Evolutionary conservation across 108 stramenopile species (phyloP).

Genomic region (Fistulifera solaris): DNA sequence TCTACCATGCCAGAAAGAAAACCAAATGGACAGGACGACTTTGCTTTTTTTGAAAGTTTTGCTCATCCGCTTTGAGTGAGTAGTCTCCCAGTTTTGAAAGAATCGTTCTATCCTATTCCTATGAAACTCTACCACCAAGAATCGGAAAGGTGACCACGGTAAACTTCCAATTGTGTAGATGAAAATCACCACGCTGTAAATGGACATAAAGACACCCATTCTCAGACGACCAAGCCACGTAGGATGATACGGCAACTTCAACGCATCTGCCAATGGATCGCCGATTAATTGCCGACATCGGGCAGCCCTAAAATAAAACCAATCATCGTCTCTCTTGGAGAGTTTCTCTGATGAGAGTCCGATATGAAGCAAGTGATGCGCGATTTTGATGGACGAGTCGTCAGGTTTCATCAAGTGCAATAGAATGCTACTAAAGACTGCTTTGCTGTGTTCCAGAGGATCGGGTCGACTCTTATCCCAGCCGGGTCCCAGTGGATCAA

Average conservation of each 20-base stretch:
- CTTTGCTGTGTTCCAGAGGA: slow-evolving; percentile 26
- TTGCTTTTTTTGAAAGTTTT: neutral
- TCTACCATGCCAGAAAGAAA: no score
- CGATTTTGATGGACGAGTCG: slow-evolving; percentile 48
- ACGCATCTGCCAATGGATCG: slow-evolving; percentile 53
- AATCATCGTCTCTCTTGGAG: slow-evolving; percentile 15
- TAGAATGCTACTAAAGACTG: slow-evolving; percentile 34
- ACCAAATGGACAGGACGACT: neutral
- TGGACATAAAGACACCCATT: neutral
- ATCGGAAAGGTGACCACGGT: slow-evolving; percentile 9
- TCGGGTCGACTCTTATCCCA: slow-evolving; percentile 19
- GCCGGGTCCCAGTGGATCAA: slow-evolving; percentile 77
- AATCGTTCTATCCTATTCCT: neutral
- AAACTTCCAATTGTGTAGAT: slow-evolving; percentile 6
- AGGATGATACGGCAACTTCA: slow-evolving; percentile 36
- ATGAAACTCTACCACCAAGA: neutral
- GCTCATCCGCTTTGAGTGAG: slow-evolving; percentile 5
- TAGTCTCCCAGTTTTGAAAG: neutral
- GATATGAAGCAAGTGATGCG: slow-evolving; percentile 47
- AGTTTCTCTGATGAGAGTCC: slow-evolving; percentile 17
- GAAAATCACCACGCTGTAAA: neutral
- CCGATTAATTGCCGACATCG: slow-evolving; percentile 64
- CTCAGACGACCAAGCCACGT: slow-evolving; percentile 14
- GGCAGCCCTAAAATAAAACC: slow-evolving; percentile 50
- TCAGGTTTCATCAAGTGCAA: slow-evolving; percentile 49